Conservation (phyloP, 2,329 filamentous ascomycete genomes). For the Penicillium occitanis region DNA sequence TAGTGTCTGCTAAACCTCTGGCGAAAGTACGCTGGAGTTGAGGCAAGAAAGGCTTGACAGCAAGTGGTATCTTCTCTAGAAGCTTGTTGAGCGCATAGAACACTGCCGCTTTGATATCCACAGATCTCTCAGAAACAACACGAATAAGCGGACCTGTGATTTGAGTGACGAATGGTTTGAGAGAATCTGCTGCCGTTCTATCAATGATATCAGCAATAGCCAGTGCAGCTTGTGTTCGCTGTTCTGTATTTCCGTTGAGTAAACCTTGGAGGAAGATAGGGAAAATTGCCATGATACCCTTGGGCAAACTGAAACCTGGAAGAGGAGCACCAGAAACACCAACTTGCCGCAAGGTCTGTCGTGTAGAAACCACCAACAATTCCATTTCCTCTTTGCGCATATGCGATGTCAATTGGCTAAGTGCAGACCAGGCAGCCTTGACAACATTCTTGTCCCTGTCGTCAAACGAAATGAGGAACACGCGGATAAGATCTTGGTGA, state of each 20-base stretch:
- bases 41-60: conserved; percentile 93
- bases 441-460: conserved; percentile 81
- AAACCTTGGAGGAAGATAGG: conserved; percentile 97
- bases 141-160: conserved; percentile 97
- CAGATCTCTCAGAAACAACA: conserved; percentile 93
- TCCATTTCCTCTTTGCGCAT: conserved; percentile 99
- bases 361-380: conserved; percentile 78
- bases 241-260: conserved; percentile 92
- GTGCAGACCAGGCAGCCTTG: conserved; percentile 82
- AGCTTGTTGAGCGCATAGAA: conserved; percentile 91
- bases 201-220: conserved; percentile 96
- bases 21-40: conserved; percentile 97
- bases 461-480: conserved; percentile 87
- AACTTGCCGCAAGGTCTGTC: conserved; percentile 81
- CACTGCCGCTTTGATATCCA: conserved; percentile 92
- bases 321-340: conserved; percentile 82
- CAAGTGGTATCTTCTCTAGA: conserved; percentile 91
- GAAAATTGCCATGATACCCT: conserved; percentile 93
- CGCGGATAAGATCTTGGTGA: conserved; percentile 90
- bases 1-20: conserved; percentile 88
- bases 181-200: conserved; percentile 78
- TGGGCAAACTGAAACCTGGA: conserved; percentile 84
- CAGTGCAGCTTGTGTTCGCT: conserved; percentile 85
- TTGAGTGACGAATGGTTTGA: conserved; percentile 94
- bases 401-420: conserved; percentile 82